Percentiles rank a stretch among this genome's conserved stretches.
Conservation (phyloP, 768 basidiomycete genomes). For the Termitomyces sp. region DNA sequence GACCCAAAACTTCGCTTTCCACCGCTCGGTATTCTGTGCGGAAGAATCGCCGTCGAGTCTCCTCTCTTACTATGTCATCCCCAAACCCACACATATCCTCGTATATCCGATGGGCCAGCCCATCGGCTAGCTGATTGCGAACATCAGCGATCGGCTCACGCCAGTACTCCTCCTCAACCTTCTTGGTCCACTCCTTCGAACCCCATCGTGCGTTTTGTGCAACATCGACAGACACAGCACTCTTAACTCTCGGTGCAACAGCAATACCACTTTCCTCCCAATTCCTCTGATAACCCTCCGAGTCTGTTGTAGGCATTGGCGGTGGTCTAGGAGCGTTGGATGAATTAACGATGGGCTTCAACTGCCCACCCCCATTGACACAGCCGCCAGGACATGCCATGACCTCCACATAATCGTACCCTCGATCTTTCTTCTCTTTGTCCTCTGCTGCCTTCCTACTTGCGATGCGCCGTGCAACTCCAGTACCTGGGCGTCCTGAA, state of each 20-base stretch:
- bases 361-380: conserved; percentile 95
- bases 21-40: conserved; percentile 83
- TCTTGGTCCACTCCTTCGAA: conserved; percentile 74
- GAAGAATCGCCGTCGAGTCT: conserved; percentile 43
- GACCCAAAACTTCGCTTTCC: conserved; percentile 76
- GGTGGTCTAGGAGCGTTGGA: neutral
- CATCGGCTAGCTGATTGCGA: conserved; percentile 25
- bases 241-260: conserved; percentile 12
- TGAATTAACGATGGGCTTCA: conserved; percentile 31
- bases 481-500: conserved; percentile 17
- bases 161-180: conserved; percentile 87
- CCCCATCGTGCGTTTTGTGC: conserved; percentile 65
- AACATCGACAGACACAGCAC: conserved; percentile 7
- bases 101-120: conserved; percentile 23
- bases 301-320: conserved; percentile 31
- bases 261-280: conserved; percentile 54
- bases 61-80: conserved; percentile 35
- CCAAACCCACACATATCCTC: conserved; percentile 25
- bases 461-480: conserved; percentile 19
- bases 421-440: conserved; percentile 31
- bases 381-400: conserved; percentile 99
- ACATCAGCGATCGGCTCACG: conserved; percentile 16
- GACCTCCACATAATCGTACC: conserved; percentile 92
- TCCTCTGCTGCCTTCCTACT: conserved; percentile 28
- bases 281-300: conserved; percentile 62